A percentile compares a stretch with the other conserved stretches of the same genome.
phyloP scores from a whole-genome alignment of 768 basidiomycete genomes.

The Kwoniella pini region DNA sequence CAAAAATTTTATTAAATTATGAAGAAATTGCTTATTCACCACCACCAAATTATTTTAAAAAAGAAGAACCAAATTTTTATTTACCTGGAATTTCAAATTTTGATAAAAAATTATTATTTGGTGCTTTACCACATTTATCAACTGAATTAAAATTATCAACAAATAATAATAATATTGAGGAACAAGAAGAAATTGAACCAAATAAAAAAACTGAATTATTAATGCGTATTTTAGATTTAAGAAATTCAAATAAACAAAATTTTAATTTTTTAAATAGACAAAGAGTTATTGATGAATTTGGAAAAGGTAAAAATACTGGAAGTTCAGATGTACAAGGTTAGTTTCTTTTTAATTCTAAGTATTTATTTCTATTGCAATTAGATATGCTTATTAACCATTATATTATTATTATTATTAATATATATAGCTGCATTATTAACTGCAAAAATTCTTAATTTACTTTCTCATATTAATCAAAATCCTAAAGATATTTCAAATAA shows the following conservation, averaged over 20 bases:
- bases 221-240: constrained; percentile 72
- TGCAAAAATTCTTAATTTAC: constrained; percentile 77
- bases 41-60: constrained; percentile 32
- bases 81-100: constrained; percentile 53
- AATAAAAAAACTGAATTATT: constrained; percentile 57
- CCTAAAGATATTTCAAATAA: constrained; percentile 75
- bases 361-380: too few species aligned
- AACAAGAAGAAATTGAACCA: constrained; percentile 25
- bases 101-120: constrained; percentile 65
- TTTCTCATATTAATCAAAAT: constrained; percentile 65
- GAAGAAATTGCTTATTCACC: constrained; percentile 36
- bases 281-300: constrained; percentile 77
- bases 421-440: constrained; percentile 81
- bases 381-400: neutral
- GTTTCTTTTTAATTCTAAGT: constrained; percentile 28
- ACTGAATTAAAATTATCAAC: constrained; percentile 37
- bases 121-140: constrained; percentile 64
- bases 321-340: constrained; percentile 87
- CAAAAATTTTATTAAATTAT: constrained; percentile 35
- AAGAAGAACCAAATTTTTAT: constrained; percentile 27
- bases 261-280: constrained; percentile 82
- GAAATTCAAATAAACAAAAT: constrained; percentile 84
- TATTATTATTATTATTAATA: neutral
- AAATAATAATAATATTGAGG: constrained; percentile 11
- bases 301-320: constrained; percentile 69